Evolutionary conservation across 768 basidiomycete genomes (phyloP).

Genomic region (Tricholoma hemisulphureum): DNA sequence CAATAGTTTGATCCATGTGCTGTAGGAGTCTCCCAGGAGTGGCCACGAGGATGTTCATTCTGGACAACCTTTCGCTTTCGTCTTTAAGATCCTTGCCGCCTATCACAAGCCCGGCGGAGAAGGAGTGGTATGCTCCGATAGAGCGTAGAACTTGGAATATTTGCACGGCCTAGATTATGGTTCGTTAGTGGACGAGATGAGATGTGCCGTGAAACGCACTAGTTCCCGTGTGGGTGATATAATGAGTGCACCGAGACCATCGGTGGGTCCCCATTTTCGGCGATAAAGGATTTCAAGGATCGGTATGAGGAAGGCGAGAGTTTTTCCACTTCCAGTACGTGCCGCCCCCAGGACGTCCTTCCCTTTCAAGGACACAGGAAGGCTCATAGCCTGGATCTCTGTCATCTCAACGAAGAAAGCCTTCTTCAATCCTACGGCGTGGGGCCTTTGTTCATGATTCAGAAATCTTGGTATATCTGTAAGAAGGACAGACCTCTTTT

Average conservation of each 20-base stretch:
- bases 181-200: not conserved
- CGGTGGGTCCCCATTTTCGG: conserved; percentile 90
- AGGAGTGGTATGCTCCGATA: conserved; percentile 86
- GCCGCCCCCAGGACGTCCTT: conserved; percentile 97
- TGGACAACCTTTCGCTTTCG: conserved; percentile 79
- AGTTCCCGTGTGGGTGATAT: conserved; percentile 94
- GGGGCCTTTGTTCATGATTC: not conserved
- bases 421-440: conserved; percentile 71
- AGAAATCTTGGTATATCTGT: not conserved
- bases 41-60: conserved; percentile 99
- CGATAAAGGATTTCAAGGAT: conserved; percentile 87
- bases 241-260: conserved; percentile 88
- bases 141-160: conserved; percentile 96
- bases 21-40: conserved; percentile 94
- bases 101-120: conserved; percentile 94
- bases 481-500: conserved; percentile 54
- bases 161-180: conserved; percentile 77
- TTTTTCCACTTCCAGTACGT: conserved; percentile 94
- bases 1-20: conserved; percentile 97
- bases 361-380: conserved; percentile 89
- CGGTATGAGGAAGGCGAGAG: conserved; percentile 92
- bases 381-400: conserved; percentile 86
- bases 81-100: conserved; percentile 96
- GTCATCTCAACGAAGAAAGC: conserved; percentile 87
- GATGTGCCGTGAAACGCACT: conserved; percentile 42